phyloP scores from a whole-genome alignment of 164 flowering plant species.

The Berberis thunbergii region DNA sequence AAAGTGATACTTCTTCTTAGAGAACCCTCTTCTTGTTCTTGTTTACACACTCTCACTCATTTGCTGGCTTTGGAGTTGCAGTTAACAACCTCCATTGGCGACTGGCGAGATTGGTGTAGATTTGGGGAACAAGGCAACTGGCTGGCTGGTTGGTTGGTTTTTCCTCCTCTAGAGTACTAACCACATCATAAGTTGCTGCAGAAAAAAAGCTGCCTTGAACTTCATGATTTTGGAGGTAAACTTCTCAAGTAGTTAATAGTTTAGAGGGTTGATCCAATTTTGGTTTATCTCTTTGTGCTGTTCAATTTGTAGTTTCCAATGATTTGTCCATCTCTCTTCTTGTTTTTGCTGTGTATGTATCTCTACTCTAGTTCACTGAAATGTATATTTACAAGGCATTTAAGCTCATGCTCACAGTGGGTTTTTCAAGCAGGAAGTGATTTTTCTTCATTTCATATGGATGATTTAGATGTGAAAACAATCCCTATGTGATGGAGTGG shows the following conservation, averaged over 20 bases:
- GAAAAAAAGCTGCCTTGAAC: not conserved
- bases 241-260: not conserved
- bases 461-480: constrained; percentile 6
- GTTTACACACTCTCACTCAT: no score
- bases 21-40: no score
- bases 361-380: not conserved
- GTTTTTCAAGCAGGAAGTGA: not conserved
- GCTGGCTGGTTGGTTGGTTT: not conserved
- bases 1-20: no score
- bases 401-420: not conserved
- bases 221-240: not conserved
- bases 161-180: not conserved
- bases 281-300: no score
- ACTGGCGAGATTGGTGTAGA: not conserved
- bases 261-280: no score
- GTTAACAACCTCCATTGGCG: not conserved
- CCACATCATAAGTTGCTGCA: no score
- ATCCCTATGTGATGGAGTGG: constrained; percentile 42
- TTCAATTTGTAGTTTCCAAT: no score
- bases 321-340: not conserved
- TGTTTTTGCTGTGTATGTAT: not conserved
- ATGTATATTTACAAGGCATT: not conserved
- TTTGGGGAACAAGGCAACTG: not conserved
- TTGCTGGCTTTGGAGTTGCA: no score
- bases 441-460: not conserved